Base-by-base conservation (phyloP, 306 rosid genomes). In the Cicer chorassanicum region DNA sequence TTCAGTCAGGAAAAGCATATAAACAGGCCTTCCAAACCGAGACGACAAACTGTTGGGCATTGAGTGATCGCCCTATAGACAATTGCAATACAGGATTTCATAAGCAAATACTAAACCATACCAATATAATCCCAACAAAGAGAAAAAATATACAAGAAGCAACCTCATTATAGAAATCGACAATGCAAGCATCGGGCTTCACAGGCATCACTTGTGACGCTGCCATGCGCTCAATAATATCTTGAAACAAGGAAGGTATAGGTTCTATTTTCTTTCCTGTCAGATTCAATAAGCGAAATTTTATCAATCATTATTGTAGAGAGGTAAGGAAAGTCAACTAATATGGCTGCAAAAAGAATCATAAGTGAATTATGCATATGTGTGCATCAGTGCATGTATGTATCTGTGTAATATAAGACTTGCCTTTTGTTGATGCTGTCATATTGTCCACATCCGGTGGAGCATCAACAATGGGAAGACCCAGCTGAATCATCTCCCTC, bases 121-220 rank as follows among this genome's bases (percentile, higher is more conserved):
- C 19, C 44, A 34, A 60, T 60, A 5, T 60, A 12, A 50, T 39
- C 48, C 9, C 29, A 29, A 6, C 46, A 14, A 7, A 41, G 13
- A 45, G 6, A 38, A 62, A 24, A 41, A 78, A 84, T 14, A 40
- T 44, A 76, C 77, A 14, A 42, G 16, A 24, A 83, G 1, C 63
- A 61, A 92, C 99, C 99, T 94, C 99, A 11, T 94, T 90, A 61
- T 75, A 94, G 80, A 92, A 85, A 83, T 94, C 97, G 65, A 94
- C 83, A 49, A 92, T 73, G 85, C 99, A 94, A 63, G 93, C 88
- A 78, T 94, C 97, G 61, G 99, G 96, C 88, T 90, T 94, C 83
- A 87, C 88, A 41, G 83, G 78, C 87, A 82, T 73, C 41, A 89
- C 84, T 84, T 94, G 89, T 14, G 60, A 84, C 69, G 84, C 78